Conservation (phyloP, 1,139 yeast genomes). For the Kodamaea arcana region DNA sequence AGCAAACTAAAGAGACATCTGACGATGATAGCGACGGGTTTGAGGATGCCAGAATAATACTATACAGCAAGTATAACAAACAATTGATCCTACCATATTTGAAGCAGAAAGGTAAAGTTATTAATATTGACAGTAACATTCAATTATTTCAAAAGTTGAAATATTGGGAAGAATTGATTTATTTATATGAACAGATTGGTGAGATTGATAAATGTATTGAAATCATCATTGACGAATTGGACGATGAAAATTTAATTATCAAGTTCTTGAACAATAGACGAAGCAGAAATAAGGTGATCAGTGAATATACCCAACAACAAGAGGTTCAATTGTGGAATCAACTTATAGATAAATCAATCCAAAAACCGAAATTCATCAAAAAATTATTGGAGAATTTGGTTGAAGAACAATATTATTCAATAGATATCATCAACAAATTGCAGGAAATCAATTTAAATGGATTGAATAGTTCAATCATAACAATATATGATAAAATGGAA, state of each 20-base stretch:
- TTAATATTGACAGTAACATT: constrained; percentile 7
- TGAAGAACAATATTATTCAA: constrained; percentile 33
- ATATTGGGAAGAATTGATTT: constrained; percentile 67
- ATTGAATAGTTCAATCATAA: constrained; percentile 55
- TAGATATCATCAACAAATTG: constrained; percentile 7
- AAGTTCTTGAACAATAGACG: constrained; percentile 55
- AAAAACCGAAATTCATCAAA: constrained; percentile 68
- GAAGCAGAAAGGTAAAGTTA: constrained; percentile 24
- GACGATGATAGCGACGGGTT: constrained; percentile 28
- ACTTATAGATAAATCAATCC: constrained; percentile 65
- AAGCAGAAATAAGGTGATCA: constrained; percentile 62
- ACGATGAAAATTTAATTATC: constrained; percentile 79
- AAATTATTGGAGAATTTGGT: constrained; percentile 70
- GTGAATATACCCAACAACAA: constrained; percentile 55
- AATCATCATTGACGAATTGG: constrained; percentile 69
- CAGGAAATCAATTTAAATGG: constrained; percentile 56
- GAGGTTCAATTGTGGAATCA: constrained; percentile 80
- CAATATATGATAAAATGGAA: constrained; percentile 64
- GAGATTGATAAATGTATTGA: constrained; percentile 70
- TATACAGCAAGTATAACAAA: constrained; percentile 62
- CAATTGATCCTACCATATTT: constrained; percentile 53
- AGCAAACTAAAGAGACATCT: not conserved
- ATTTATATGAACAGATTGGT: constrained; percentile 78
- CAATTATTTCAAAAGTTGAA: constrained; percentile 19
- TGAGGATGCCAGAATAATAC: constrained; percentile 52